Base-by-base conservation (phyloP, 371 early-diverging fungal genomes). In the Lichtheimia hyalospora region DNA sequence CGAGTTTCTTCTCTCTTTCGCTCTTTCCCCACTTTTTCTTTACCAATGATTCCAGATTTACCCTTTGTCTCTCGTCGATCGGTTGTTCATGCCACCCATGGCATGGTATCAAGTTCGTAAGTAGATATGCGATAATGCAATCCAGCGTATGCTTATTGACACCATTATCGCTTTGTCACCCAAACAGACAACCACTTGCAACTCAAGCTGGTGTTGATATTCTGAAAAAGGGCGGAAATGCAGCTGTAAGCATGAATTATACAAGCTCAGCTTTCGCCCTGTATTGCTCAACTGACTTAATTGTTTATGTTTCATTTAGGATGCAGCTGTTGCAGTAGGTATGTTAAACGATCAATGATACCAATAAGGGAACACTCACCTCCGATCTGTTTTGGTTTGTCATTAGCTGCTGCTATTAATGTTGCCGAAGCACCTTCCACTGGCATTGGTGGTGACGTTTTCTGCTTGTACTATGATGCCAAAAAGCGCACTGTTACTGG, bases 391-490 rank as follows among this genome's bases (percentile, higher is more conserved):
- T 60, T 71, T 41, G 15, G 18, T 57, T 24, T 44, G 16, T 0
- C 14, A 14, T 63, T 61, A 74, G 86, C 85, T 27, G 89, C 91
- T 54, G 86, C 85, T 3, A 68, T 92, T 5, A 84, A 83, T 57
- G 84, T 88, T 8, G 81, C 88, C 83, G 92, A 96, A 71, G 93
- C 96, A 7, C 79, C 85, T 40, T 90, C 91, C 0, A 93, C 95
- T 15, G 97, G 97, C 10, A 86, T 96, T 58, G 97, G 97, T 44
- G 97, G 97, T 42, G 97, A 96, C 67, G 88, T 87, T 43, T 96
- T 96, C 70, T 87, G 92, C 61, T 77, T 96, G 14, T 91, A 86
- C 64, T 92, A 89, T 69, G 81, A 87, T 61, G 85, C 87, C 34
- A 87, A 81, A 52, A 66, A 71, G 7, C 75, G 78, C 27, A 71